Evolutionary conservation across 371 early-diverging fungal genomes (phyloP).

Genomic region (Mucor racemosus): DNA sequence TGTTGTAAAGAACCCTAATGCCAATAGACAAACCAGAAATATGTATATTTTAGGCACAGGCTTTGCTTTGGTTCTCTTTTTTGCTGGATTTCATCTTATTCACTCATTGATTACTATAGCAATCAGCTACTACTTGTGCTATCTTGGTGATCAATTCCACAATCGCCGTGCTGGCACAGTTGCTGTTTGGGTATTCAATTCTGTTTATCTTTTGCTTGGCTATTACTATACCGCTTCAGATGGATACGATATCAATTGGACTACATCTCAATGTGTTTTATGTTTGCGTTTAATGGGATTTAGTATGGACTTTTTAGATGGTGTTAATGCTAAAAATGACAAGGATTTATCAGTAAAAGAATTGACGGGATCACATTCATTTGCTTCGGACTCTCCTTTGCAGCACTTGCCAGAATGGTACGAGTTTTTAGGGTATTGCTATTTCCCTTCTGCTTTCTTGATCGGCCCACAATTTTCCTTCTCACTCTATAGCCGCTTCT

Average conservation of each 20-base stretch:
- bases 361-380: conserved; percentile 25
- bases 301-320: conserved; percentile 67
- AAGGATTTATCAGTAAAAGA: background rate
- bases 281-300: conserved; percentile 73
- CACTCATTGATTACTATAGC: conserved; percentile 61
- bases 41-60: conserved; percentile 54
- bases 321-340: conserved; percentile 20
- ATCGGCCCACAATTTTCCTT: conserved; percentile 78
- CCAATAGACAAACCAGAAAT: conserved; percentile 51
- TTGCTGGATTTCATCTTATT: conserved; percentile 55
- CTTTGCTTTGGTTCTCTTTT: conserved; percentile 57
- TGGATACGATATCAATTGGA: conserved; percentile 68
- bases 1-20: conserved; percentile 29
- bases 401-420: conserved; percentile 50
- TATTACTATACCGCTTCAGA: conserved; percentile 57
- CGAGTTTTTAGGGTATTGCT: conserved; percentile 62
- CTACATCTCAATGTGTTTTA: conserved; percentile 73
- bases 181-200: conserved; percentile 61
- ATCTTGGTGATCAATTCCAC: conserved; percentile 37
- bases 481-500: conserved; percentile 54
- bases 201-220: conserved; percentile 55
- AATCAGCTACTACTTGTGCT: conserved; percentile 52
- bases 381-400: conserved; percentile 36
- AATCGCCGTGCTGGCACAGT: conserved; percentile 37
- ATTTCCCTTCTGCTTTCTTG: conserved; percentile 68